Evolutionary conservation across 2,329 filamentous ascomycete genomes (phyloP).

Genomic region (Claviceps lovelessii): DNA sequence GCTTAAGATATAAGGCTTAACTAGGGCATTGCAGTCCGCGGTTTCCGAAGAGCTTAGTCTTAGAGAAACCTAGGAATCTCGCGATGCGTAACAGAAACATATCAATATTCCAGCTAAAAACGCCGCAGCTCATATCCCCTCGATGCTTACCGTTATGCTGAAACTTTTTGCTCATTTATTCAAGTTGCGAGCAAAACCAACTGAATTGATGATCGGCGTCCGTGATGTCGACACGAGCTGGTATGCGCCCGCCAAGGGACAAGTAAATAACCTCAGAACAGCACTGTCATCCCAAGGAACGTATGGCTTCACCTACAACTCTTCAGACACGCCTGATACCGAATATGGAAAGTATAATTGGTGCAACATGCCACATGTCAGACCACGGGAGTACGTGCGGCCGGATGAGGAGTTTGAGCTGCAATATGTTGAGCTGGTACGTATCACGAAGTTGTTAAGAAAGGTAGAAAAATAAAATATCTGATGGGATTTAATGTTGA

Average conservation of each 20-base stretch:
- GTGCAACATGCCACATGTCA: conserved; percentile 83
- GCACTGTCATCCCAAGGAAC: conserved; percentile 46
- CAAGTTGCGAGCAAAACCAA: not conserved
- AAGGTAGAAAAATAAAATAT: too few relatives aligned
- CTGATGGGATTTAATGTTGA: not conserved
- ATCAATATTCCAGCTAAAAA: not conserved
- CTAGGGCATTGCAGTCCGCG: too few relatives aligned
- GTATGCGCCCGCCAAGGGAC: conserved; percentile 40
- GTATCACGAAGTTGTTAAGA: conserved; percentile 8
- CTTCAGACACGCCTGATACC: conserved; percentile 40
- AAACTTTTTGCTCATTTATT: not conserved
- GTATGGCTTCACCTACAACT: conserved; percentile 62
- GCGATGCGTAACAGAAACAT: too few relatives aligned
- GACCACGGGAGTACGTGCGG: conserved; percentile 46
- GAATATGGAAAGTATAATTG: conserved; percentile 58
- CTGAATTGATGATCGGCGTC: not conserved
- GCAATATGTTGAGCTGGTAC: conserved; percentile 60
- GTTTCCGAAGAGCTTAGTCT: rapidly evolving
- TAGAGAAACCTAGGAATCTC: too few relatives aligned
- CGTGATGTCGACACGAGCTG: conserved; percentile 31
- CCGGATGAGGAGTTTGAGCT: conserved; percentile 44
- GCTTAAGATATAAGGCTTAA: too few relatives aligned
- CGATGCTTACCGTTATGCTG: not conserved
- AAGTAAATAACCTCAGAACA: conserved; percentile 45
- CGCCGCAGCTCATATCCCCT: not conserved